These are phyloP conservation scores for Aspergillus proliferans DNA, from an alignment of 2,329 filamentous ascomycete genomes.

Conservation along the genomic window DNA sequence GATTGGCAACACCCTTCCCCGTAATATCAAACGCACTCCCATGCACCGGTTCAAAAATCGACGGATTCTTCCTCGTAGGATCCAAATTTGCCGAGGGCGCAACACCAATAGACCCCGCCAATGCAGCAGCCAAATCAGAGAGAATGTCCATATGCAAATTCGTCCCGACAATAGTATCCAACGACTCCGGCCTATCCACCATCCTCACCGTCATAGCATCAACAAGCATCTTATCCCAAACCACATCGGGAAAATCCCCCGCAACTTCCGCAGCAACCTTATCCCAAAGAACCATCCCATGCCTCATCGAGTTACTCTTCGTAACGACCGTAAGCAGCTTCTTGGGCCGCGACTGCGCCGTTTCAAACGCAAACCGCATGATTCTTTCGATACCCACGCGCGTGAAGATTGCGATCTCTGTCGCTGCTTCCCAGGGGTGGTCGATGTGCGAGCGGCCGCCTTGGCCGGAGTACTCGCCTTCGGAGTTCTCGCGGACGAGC, in stretches of 20 bases:
- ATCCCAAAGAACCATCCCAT: constrained; percentile 54
- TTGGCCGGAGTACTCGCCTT: constrained; percentile 52
- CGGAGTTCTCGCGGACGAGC: constrained; percentile 51
- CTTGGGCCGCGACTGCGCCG: constrained; percentile 41
- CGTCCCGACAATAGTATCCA: constrained; percentile 51
- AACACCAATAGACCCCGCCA: constrained; percentile 65
- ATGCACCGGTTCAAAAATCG: constrained; percentile 59
- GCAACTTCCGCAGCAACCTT: constrained; percentile 45
- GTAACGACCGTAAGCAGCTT: constrained; percentile 51
- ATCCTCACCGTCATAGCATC: constrained; percentile 53
- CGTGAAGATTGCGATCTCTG: constrained; percentile 50
- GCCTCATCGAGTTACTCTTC: constrained; percentile 51
- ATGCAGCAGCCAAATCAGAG: constrained; percentile 61
- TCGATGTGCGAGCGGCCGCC: constrained; percentile 48
- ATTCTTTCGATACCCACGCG: constrained; percentile 47
- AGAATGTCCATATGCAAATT: constrained; percentile 59
- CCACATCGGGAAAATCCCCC: constrained; percentile 46
- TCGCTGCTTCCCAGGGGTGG: constrained; percentile 47
- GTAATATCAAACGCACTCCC: constrained; percentile 60
- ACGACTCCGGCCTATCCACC: constrained; percentile 44
- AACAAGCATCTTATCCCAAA: constrained; percentile 51
- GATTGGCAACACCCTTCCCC: constrained; percentile 55
- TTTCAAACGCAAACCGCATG: constrained; percentile 50
- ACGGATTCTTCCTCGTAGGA: constrained; percentile 54
- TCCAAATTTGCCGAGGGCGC: constrained; percentile 64